Evolutionary conservation across 108 stramenopile species (phyloP).

Genomic region (Nitzschia putrida): DNA sequence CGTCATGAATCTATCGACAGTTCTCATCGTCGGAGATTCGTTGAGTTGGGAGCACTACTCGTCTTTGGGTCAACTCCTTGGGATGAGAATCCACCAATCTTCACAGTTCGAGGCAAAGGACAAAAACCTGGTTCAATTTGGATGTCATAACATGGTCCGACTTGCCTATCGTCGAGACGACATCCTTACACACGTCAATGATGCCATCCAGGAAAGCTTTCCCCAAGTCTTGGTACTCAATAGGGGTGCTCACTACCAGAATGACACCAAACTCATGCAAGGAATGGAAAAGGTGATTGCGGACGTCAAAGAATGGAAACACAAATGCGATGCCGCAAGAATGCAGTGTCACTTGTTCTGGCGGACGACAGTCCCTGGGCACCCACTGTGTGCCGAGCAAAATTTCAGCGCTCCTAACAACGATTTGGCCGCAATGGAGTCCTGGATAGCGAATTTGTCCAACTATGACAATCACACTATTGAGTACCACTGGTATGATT

Average conservation of each 20-base stretch:
- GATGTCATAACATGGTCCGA: slow-evolving; percentile 23
- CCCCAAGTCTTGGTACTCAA: slow-evolving; percentile 52
- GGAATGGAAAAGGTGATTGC: slow-evolving; percentile 18
- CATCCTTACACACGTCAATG: slow-evolving; percentile 21
- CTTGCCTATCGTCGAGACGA: slow-evolving; percentile 41
- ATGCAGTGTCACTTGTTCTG: slow-evolving; percentile 42
- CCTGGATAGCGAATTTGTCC: slow-evolving; percentile 24
- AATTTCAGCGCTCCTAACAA: slow-evolving; percentile 47
- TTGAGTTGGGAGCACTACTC: slow-evolving; percentile 51
- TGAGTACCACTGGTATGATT: slow-evolving; percentile 50
- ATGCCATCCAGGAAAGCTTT: slow-evolving; percentile 33
- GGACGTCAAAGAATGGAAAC: slow-evolving; percentile 40
- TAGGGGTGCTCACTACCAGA: slow-evolving; percentile 52
- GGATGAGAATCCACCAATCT: slow-evolving; percentile 22
- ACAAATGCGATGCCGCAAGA: slow-evolving; percentile 21
- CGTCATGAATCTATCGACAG: slow-evolving; percentile 22
- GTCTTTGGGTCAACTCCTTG: slow-evolving; percentile 40
- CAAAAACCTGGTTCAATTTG: slow-evolving; percentile 20
- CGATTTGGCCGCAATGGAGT: slow-evolving; percentile 42
- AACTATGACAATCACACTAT: slow-evolving; percentile 33
- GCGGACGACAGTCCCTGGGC: slow-evolving; percentile 55
- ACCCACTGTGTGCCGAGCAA: slow-evolving; percentile 37
- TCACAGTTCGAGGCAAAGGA: slow-evolving; percentile 23
- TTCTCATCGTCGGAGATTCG: slow-evolving; percentile 55
- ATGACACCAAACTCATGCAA: slow-evolving; percentile 29